Evolutionary conservation across 371 early-diverging fungal species (phyloP), one percentile per base, ranked within the genome.

Genomic region (Apophysomyces trapeziformis): DNA sequence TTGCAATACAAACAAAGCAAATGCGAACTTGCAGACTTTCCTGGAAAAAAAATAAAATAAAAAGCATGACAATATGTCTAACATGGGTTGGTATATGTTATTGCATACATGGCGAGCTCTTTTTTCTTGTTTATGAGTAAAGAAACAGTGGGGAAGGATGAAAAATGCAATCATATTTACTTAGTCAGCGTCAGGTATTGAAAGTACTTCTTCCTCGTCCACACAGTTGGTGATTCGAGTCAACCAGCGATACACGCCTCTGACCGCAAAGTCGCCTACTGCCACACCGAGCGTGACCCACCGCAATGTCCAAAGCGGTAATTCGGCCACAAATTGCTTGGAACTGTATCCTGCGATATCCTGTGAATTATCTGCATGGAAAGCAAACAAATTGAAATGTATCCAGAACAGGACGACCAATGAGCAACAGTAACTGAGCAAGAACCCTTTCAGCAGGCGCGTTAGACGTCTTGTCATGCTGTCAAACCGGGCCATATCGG

Each of bases 211-310:
- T 65, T 82, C 80, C 43, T 78, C 72, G 57, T 79, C 80, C 7
- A 82, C 70, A 18, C 75, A 69, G 26, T 68, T 68, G 2, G 69
- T 70, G 2, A 71, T 59, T 26, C 65, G 57, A 35, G 60, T 58
- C 18, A 82, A 60, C 70, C 76, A 71, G 7, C 69, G 69, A 65
- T 82, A 82, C 7, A 82, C 64, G 1, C 71, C 71, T 38, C 77
- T 57, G 13, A 71, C 56, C 4, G 70, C 74, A 66, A 86, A 78
- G 63, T 86, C 86, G 9, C 68, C 81, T 9, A 88, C 83, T 1
- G 88, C 87, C 32, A 88, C 78, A 4, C 87, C 85, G 7, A 88
- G 75, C 5, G 87, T 88, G 8, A 85, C 76, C 86, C 87, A 88
- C 12, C 88, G 76, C 47, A 88, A 57, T 5, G 79, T 80, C 87